phyloP scores from a whole-genome alignment of 2,329 filamentous ascomycete species.

The Karstenula rhodostoma region DNA sequence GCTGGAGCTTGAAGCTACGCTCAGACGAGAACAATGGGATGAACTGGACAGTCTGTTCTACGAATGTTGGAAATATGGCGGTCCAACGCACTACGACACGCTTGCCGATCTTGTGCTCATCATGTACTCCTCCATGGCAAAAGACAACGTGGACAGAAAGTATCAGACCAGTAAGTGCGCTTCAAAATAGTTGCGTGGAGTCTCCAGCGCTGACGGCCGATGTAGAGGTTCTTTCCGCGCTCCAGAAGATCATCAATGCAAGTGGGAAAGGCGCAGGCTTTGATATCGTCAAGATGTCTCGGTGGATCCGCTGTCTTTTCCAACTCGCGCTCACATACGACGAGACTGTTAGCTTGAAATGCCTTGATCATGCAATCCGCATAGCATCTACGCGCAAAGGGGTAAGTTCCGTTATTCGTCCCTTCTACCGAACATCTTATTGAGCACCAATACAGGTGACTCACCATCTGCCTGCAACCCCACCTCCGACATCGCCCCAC shows the following conservation, averaged over 20 bases:
- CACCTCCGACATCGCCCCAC: conserved; percentile 24
- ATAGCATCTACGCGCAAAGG: conserved; percentile 38
- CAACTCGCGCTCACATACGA: conserved; percentile 69
- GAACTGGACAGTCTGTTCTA: conserved; percentile 68
- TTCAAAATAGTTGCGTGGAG: neutral
- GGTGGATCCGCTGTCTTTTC: conserved; percentile 82
- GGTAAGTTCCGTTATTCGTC: conserved; percentile 29
- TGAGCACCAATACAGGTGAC: conserved; percentile 14
- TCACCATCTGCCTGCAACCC: conserved; percentile 22
- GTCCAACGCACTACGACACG: conserved; percentile 53
- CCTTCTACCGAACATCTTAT: neutral
- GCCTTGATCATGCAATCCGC: conserved; percentile 69
- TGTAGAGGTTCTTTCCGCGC: conserved; percentile 41
- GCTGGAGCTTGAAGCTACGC: conserved; percentile 80
- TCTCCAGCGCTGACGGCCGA: conserved; percentile 13
- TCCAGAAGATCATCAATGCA: conserved; percentile 75
- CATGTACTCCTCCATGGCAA: conserved; percentile 49
- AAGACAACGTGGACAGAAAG: conserved; percentile 34
- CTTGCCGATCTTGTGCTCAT: conserved; percentile 58
- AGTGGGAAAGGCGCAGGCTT: conserved; percentile 67
- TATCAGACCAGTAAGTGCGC: conserved; percentile 42
- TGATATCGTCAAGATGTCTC: conserved; percentile 68
- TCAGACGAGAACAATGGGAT: conserved; percentile 73
- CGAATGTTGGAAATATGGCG: conserved; percentile 48
- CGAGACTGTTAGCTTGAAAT: conserved; percentile 63